Base-by-base conservation (phyloP, 306 rosid genomes). In the Prunus campanulata region DNA sequence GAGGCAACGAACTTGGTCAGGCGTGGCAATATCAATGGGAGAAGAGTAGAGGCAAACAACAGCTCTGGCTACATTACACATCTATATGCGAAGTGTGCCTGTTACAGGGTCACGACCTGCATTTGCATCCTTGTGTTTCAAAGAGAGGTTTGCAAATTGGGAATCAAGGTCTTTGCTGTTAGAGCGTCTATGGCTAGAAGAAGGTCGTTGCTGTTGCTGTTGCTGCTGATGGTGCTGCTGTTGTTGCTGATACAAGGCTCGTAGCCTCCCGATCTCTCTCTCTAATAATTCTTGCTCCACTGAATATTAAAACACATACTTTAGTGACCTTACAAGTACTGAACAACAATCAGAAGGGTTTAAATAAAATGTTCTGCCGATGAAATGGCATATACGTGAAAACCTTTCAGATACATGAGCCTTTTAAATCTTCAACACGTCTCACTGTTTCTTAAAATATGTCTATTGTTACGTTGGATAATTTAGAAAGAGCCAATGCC, bases 261-360 rank as follows among this genome's bases (percentile, higher is more conserved):
- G 89, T 68, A 96, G 83, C 90, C 99, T 89, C 74, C 96, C 96
- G 35, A 96, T 88, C 90, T 96, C 99, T 82, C 97, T 96, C 83
- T 96, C 99, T 87, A 96, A 84, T 61, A 96, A 97, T 87, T 96
- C 99, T 77, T 96, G 99, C 85, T 96, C 99, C 97, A 96, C 99
- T 96, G 87, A 67, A 89, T 69, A 85, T 73, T 77, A 79, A 75
- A 77, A 76, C 24, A 50, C 44, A 78, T 13, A 78, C 79, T 69
- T 91, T 74, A 91, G 90, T 70, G 82, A 47, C 56, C 77, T 65
- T 25, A 48, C 68, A 50, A 56, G 49, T 30, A 68, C 60, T 46
- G 30, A 75, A 30, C 29, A 16, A 66, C 63, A 79, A 52, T 22
- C 2, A 24, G 11, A 65, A 44, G 7, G 49, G 59, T 57, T 22